phyloP scores from a whole-genome alignment of 2,329 filamentous ascomycete genomes.

The Cryphonectria carpinicola region DNA sequence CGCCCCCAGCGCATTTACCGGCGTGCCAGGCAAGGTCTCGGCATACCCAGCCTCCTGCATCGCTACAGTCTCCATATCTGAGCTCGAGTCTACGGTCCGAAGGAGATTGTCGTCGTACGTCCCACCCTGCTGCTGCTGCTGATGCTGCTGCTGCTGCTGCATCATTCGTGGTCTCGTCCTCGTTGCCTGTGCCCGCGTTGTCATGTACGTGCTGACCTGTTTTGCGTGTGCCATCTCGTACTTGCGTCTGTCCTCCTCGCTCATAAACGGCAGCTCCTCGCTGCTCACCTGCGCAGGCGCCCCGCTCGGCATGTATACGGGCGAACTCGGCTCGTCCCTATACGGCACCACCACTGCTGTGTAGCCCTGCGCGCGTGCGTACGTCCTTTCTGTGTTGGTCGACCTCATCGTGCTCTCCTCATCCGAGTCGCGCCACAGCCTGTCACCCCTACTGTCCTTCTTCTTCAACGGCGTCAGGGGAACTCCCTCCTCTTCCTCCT shows the following conservation, averaged over 20 bases:
- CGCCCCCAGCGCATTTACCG: constrained; percentile 14
- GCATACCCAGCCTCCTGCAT: constrained; percentile 25
- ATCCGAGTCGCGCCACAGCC: constrained; percentile 31
- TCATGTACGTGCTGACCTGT: constrained; percentile 45
- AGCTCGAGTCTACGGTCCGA: constrained; percentile 1
- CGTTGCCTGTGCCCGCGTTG: constrained; percentile 43
- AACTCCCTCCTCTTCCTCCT: constrained; percentile 23
- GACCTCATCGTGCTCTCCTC: constrained; percentile 39
- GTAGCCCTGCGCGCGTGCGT: not conserved
- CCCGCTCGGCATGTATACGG: constrained; percentile 67
- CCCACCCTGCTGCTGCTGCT: not conserved
- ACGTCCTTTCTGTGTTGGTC: not conserved
- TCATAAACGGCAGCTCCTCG: constrained; percentile 65
- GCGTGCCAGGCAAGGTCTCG: constrained; percentile 28
- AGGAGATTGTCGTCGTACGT: constrained; percentile 9
- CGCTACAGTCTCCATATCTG: not conserved
- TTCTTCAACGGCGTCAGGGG: constrained; percentile 34
- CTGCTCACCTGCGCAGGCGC: constrained; percentile 48
- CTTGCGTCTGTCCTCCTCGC: constrained; percentile 74
- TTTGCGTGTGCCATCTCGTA: constrained; percentile 70
- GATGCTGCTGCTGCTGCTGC: constrained; percentile 13
- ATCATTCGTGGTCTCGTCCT: constrained; percentile 38
- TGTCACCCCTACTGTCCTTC: not conserved
- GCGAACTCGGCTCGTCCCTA: constrained; percentile 35
- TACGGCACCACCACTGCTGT: not conserved